Evolutionary conservation across 257 asterid species (phyloP).

Genomic region (Solanum lignicaule): DNA sequence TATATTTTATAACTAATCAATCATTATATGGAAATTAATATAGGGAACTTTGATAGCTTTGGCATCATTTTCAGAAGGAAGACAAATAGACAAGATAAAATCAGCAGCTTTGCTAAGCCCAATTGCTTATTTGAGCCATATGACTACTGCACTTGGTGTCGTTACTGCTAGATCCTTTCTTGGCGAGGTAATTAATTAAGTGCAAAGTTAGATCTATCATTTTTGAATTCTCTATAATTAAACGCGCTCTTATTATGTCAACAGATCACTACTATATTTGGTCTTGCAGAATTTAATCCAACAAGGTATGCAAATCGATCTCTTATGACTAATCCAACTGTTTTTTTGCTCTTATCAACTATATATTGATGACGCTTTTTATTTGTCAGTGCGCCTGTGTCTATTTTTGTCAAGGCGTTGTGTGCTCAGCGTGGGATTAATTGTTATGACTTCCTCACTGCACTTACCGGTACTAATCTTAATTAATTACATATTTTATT

Average conservation of each 20-base stretch:
- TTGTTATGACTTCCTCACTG: conserved; percentile 53
- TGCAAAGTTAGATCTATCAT: neutral
- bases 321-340: neutral
- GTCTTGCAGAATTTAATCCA: conserved; percentile 80
- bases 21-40: neutral
- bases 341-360: neutral
- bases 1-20: neutral
- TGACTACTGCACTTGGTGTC: conserved; percentile 58
- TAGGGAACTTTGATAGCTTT: conserved; percentile 85
- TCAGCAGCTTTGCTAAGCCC: conserved; percentile 82
- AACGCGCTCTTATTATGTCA: neutral
- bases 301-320: conserved; percentile 24
- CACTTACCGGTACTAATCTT: conserved; percentile 43
- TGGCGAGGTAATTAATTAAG: conserved; percentile 42
- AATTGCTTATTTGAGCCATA: conserved; percentile 71
- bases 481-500: neutral
- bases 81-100: conserved; percentile 48
- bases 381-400: conserved; percentile 25
- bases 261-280: conserved; percentile 57
- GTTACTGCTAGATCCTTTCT: conserved; percentile 51
- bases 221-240: neutral
- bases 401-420: conserved; percentile 24
- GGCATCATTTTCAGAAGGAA: conserved; percentile 71
- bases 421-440: conserved; percentile 41
- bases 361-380: neutral